A percentile compares a stretch with the other conserved stretches of the same genome.
These are phyloP conservation scores for Ganoderma boninense DNA, from an alignment of 1,284 basidiomycete species.

Conservation along the genomic window DNA sequence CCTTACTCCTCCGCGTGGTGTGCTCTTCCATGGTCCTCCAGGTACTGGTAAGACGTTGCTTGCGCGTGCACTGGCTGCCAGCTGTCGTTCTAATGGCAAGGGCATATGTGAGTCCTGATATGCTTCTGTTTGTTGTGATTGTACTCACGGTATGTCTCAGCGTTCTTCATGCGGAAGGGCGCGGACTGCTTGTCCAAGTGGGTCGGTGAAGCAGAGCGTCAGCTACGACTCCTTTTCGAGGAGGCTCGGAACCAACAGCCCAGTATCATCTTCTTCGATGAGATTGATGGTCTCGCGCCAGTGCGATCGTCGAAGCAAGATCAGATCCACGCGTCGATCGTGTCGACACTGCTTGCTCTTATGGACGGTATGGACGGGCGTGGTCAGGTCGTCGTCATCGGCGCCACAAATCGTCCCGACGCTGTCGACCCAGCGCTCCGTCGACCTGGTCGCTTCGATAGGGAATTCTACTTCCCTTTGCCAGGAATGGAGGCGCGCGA, in stretches of 20 bases:
- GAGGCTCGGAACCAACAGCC: conserved; percentile 95
- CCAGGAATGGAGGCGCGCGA: conserved; percentile 87
- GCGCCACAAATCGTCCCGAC: conserved; percentile 97
- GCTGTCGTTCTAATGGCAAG: conserved; percentile 89
- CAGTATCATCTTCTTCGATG: conserved; percentile 97
- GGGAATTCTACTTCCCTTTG: conserved; percentile 98
- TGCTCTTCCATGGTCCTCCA: conserved; percentile 97
- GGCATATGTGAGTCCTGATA: conserved; percentile 65
- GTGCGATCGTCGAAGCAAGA: conserved; percentile 98
- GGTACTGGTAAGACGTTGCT: conserved; percentile 95
- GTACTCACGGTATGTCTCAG: too few relatives aligned
- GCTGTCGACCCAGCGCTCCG: conserved; percentile 96
- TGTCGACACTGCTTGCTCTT: conserved; percentile 93
- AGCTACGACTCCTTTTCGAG: conserved; percentile 95
- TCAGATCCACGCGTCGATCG: conserved; percentile 98
- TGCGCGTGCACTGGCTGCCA: conserved; percentile 94
- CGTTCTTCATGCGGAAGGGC: conserved; percentile 99
- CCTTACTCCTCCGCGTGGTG: conserved; percentile 95
- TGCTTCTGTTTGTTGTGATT: too few relatives aligned
- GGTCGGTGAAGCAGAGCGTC: conserved; percentile 99
- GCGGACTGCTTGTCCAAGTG: conserved; percentile 98
- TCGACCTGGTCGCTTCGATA: conserved; percentile 95
- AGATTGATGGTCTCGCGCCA: conserved; percentile 98
- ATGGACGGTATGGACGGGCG: conserved; percentile 99
- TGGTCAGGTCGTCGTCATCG: conserved; percentile 97